phyloP scores from a whole-genome alignment of 75 land plant species.

The Selaginella moellendorffii region DNA sequence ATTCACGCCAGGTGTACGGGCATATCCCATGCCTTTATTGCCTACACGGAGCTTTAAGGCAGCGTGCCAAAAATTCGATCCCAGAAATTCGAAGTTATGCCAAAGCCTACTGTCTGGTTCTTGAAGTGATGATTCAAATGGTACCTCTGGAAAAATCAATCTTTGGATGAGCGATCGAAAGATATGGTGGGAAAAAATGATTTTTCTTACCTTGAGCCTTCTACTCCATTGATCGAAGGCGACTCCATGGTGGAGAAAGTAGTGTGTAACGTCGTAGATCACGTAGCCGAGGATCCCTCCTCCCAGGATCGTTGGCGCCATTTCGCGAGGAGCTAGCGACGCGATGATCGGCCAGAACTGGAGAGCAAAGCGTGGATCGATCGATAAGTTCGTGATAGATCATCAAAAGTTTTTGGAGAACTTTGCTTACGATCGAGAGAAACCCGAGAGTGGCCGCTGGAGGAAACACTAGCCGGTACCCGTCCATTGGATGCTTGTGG shows the following conservation, averaged over 20 bases:
- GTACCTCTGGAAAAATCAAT: conserved; percentile 45
- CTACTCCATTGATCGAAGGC: conserved; percentile 31
- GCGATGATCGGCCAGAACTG: conserved; percentile 59
- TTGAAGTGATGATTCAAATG: conserved; percentile 93
- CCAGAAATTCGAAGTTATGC: conserved; percentile 88
- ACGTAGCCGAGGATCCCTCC: conserved; percentile 82
- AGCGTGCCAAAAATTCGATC: conserved; percentile 77
- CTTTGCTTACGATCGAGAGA: conserved; percentile 49
- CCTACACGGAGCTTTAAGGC: too few relatives aligned
- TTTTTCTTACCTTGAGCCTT: conserved; percentile 47
- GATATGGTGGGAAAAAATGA: neutral
- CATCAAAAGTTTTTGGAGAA: too few relatives aligned
- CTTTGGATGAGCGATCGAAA: neutral
- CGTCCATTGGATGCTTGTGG: conserved; percentile 99
- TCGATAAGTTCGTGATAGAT: too few relatives aligned
- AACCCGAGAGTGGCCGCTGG: conserved; percentile 81
- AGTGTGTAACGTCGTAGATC: conserved; percentile 83
- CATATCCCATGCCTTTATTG: too few relatives aligned
- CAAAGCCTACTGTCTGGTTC: conserved; percentile 59
- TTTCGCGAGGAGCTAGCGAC: conserved; percentile 26
- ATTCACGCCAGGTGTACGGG: too few relatives aligned
- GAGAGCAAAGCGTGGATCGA: neutral
- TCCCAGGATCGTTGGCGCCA: conserved; percentile 64
- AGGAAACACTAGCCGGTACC: conserved; percentile 86
- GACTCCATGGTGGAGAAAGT: conserved; percentile 84